phyloP scores from a whole-genome alignment of 108 stramenopile genomes.

The Fragilariopsis cylindrus region DNA sequence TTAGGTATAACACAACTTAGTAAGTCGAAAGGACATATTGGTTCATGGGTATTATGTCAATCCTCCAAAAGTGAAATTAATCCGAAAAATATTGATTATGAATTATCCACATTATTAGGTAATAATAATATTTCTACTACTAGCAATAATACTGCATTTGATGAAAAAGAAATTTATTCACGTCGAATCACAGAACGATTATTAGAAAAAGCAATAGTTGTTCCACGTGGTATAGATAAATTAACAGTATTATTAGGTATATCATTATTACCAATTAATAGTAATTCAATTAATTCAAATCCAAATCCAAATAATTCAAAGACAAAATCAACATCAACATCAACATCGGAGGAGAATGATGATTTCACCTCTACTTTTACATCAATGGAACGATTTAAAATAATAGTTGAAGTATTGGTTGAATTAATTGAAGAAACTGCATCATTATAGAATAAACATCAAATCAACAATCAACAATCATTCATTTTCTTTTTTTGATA shows the following conservation, averaged over 20 bases:
- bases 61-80: slow-evolving; percentile 30
- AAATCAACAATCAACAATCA: too few relatives aligned
- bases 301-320: too few relatives aligned
- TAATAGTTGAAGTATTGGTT: slow-evolving; percentile 9
- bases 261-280: slow-evolving; percentile 19
- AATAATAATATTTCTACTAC: neutral
- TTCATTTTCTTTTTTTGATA: too few relatives aligned
- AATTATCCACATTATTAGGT: slow-evolving; percentile 44
- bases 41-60: slow-evolving; percentile 45
- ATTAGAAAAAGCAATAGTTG: slow-evolving; percentile 1
- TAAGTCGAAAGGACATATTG: slow-evolving; percentile 23
- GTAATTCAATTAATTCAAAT: too few relatives aligned
- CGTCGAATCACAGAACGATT: slow-evolving; percentile 35
- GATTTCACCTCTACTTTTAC: neutral
- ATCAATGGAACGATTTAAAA: slow-evolving; percentile 7
- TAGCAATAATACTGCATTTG: neutral
- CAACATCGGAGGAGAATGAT: neutral
- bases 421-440: slow-evolving; percentile 1
- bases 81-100: slow-evolving; percentile 35
- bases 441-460: too few relatives aligned
- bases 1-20: slow-evolving; percentile 44
- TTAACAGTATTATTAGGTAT: slow-evolving; percentile 44
- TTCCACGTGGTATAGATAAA: slow-evolving; percentile 13
- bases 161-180: slow-evolving; percentile 49
- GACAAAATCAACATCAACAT: slow-evolving; percentile 1